A percentile compares a stretch with the other conserved stretches of the same genome.
These are phyloP conservation scores for Saprolegnia diclina DNA, from an alignment of 352 stramenopile genomes.

Conservation along the genomic window DNA sequence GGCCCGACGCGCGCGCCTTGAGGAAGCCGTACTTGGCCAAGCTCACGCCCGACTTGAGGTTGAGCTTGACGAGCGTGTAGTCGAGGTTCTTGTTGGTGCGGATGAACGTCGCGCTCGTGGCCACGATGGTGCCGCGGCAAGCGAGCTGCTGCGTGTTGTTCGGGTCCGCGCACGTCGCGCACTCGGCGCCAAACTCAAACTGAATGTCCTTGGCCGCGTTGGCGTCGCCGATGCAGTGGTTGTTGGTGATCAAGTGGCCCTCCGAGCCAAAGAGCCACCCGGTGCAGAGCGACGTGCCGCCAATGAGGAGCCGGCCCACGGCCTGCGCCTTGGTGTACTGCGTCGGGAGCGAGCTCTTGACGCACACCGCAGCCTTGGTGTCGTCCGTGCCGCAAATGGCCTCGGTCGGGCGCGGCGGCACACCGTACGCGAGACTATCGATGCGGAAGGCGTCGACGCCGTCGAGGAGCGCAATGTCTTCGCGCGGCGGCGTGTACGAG, in stretches of 20 bases:
- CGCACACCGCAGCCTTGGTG: conserved; percentile 53
- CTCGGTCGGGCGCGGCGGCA: neutral
- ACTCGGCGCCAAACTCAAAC: conserved; percentile 59
- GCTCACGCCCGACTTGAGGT: conserved; percentile 28
- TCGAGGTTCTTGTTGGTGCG: conserved; percentile 43
- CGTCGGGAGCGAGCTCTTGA: conserved; percentile 39
- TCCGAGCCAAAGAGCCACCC: conserved; percentile 50
- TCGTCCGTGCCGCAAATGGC: conserved; percentile 40
- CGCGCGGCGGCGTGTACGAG: neutral
- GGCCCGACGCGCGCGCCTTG: conserved; percentile 36
- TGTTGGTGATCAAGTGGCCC: conserved; percentile 39
- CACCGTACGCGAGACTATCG: neutral
- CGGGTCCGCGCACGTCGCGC: conserved; percentile 37
- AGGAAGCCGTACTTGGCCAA: conserved; percentile 43
- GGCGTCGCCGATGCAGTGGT: conserved; percentile 49
- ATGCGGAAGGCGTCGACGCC: neutral
- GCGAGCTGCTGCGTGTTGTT: conserved; percentile 35
- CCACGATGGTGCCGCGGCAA: conserved; percentile 37
- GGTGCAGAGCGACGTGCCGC: conserved; percentile 40
- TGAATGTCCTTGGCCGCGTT: conserved; percentile 28
- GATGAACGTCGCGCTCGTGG: conserved; percentile 37
- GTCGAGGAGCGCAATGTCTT: neutral
- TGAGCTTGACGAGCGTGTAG: conserved; percentile 44
- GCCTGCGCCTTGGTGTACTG: conserved; percentile 52
- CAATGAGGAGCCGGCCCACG: conserved; percentile 52